Evolutionary conservation across 495 filamentous ascomycete genomes (phyloP), one percentile per base, ranked within the genome.

Genomic region (Annulohypoxylon nitens): DNA sequence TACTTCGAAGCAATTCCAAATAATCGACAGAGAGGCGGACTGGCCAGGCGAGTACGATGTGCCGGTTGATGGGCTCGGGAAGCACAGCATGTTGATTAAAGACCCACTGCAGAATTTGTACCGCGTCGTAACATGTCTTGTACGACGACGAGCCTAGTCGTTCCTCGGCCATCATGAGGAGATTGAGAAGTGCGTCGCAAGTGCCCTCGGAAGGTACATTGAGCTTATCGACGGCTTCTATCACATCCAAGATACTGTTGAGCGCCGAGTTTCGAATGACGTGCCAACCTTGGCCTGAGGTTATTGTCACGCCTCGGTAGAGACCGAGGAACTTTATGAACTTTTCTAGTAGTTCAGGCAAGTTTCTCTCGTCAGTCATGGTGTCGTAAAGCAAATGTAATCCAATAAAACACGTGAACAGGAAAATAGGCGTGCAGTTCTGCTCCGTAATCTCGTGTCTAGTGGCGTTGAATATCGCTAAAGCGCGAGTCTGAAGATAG

Each of bases 321-420:
- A 90, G 75, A 6, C 70, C 72, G 26, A 88, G 25, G 20, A 79
- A 86, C 3, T 80, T 78, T 0, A 83, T 47, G 55, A 85, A 81
- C 0, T 79, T 75, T 26, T 82, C 80, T 1, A 88, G 75, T 20
- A 84, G 82, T 0, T 51, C 47, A 0, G 70, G 62, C 20, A 85
- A 84, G 53, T 82, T 75, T 0, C 76, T 41, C 5, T 74, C 68
- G 34, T 74, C 63, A 0, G 73, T 65, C 14, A 83, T 67, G 11
- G 76, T 76, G 50, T 88, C 84, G 75, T 78, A 85, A 36, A 90
- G 82, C 30, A 81, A 74, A 41, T 87, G 84, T 9, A 86, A 59
- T 0, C 84, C 86, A 0, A 88, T 54, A 10, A 83, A 9, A 1
- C 78, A 75, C 0, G 86, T 84, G 64, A 88, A 90, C n/a, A 89